phyloP scores from a whole-genome alignment of 2,329 filamentous ascomycete species.

The Xylaria sp. region DNA sequence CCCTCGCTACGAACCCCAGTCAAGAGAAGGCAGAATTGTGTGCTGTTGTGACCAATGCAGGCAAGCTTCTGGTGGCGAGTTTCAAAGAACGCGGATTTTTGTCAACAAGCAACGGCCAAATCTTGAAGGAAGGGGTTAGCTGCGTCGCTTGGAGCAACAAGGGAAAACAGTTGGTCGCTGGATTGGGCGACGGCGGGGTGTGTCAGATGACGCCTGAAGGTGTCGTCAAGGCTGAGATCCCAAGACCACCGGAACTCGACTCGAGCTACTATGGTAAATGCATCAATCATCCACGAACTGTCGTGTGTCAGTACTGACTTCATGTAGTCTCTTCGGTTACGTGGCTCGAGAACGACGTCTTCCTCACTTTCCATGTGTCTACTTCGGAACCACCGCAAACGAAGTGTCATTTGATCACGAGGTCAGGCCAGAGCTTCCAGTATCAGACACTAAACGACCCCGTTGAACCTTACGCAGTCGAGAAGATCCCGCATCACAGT shows the following conservation, averaged over 20 bases:
- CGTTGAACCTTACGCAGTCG: slow-evolving; percentile 64
- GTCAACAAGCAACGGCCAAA: slow-evolving; percentile 54
- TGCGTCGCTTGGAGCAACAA: slow-evolving; percentile 87
- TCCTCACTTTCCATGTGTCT: slow-evolving; percentile 73
- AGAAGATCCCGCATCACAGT: slow-evolving; percentile 68
- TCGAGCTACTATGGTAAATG: slow-evolving; percentile 60
- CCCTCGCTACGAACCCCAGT: slow-evolving; percentile 75
- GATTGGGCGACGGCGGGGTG: slow-evolving; percentile 72
- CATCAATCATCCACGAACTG: slow-evolving; percentile 5
- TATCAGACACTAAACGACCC: slow-evolving; percentile 73
- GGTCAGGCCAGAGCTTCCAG: slow-evolving; percentile 58
- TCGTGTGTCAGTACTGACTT: slow-evolving; percentile 18
- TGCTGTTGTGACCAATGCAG: slow-evolving; percentile 73
- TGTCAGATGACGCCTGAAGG: slow-evolving; percentile 82
- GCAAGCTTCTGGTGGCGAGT: slow-evolving; percentile 79
- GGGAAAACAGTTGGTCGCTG: slow-evolving; percentile 88
- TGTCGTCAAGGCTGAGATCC: slow-evolving; percentile 69
- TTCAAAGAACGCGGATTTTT: slow-evolving; percentile 60
- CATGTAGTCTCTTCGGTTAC: slow-evolving; percentile 66
- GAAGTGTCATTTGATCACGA: slow-evolving; percentile 73
- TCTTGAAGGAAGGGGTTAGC: slow-evolving; percentile 68
- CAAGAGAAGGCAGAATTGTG: slow-evolving; percentile 67
- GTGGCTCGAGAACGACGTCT: slow-evolving; percentile 86
- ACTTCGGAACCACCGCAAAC: slow-evolving; percentile 57
- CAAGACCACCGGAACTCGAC: slow-evolving; percentile 64